These are phyloP conservation scores for Pythium plurisporium DNA, from an alignment of 352 stramenopile species.

Conservation along the genomic window DNA sequence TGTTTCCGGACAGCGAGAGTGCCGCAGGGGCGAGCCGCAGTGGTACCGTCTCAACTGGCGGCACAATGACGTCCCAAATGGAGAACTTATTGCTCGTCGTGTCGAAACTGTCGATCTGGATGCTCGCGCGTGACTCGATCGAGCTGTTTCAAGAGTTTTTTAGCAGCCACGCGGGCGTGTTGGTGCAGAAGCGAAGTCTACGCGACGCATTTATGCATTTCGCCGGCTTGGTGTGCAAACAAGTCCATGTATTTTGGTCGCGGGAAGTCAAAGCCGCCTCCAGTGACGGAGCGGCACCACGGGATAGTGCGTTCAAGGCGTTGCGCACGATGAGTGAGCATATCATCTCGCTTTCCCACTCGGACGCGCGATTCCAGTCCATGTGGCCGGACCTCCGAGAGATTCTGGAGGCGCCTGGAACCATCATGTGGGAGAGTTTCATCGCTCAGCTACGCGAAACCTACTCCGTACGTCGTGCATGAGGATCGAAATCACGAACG, in stretches of 20 bases:
- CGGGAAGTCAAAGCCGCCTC: not conserved
- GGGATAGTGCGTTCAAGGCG: constrained; percentile 5
- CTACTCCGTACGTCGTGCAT: constrained; percentile 6
- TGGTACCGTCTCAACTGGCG: not conserved
- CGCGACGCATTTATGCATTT: constrained; percentile 12
- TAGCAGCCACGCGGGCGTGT: constrained; percentile 13
- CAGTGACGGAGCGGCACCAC: not conserved
- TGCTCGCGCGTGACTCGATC: constrained; percentile 23
- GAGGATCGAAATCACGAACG: not conserved
- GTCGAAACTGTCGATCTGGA: constrained; percentile 28
- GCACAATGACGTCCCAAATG: not conserved
- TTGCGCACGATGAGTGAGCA: constrained; percentile 14
- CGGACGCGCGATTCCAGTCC: not conserved
- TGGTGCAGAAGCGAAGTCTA: constrained; percentile 22
- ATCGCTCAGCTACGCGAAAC: constrained; percentile 17
- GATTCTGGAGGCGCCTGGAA: constrained; percentile 7
- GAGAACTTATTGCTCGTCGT: constrained; percentile 31
- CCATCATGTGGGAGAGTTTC: constrained; percentile 16
- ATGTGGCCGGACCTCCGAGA: constrained; percentile 13
- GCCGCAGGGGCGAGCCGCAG: not conserved
- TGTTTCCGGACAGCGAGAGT: constrained; percentile 1
- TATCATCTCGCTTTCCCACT: constrained; percentile 7
- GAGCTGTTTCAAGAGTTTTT: constrained; percentile 24
- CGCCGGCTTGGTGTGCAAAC: constrained; percentile 8
- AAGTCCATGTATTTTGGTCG: constrained; percentile 7